Evolutionary conservation across 306 rosid species (phyloP), one percentile per base, ranked within the genome.

Genomic region (Fragaria nilgerrensis): DNA sequence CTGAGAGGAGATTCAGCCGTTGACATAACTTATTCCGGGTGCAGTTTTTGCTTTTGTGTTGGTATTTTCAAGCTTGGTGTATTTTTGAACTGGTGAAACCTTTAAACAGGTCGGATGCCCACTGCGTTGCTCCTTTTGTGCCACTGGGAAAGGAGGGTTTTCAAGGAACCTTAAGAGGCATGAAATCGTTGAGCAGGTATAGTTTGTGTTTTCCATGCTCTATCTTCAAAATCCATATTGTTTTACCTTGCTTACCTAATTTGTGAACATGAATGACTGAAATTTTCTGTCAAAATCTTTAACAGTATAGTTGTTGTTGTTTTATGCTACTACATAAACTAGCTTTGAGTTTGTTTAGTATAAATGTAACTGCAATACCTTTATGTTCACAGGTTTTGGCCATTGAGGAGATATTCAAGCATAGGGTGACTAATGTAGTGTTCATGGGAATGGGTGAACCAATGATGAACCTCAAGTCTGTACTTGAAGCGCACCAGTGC

Each of bases 381-480:
- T 62, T 79, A 9, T 82, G 13, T 75, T 43, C 79, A 55, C 86
- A 94, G 98, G 98, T 94, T 23, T 90, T 94, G 89, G 97, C 98
- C 49, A 82, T 95, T 79, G 97, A 95, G 84, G 98, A 95, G 73
- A 85, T 88, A 74, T 92, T 95, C 88, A 90, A 90, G 76, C 87
- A 83, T 70, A 86, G 98, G 87, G 98, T 95, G 86, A 82, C 95
- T 48, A 95, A 95, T 53, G 96, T 95, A 61, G 98, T 95, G 79
- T 95, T 95, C 85, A 95, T 95, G 98, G 98, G 98, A 84, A 95
- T 95, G 98, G 98, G 98, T 48, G 98, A 95, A 73, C 98, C 98
- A 22, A 92, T 95, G 98, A 82, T 95, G 87, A 95, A 95, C 72
- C 81, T 92, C 90, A 92, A 90, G 68, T 81, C 91, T 16, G 97